Conservation (phyloP, 176 grass and related monocot genomes). For the Lolium perenne region DNA sequence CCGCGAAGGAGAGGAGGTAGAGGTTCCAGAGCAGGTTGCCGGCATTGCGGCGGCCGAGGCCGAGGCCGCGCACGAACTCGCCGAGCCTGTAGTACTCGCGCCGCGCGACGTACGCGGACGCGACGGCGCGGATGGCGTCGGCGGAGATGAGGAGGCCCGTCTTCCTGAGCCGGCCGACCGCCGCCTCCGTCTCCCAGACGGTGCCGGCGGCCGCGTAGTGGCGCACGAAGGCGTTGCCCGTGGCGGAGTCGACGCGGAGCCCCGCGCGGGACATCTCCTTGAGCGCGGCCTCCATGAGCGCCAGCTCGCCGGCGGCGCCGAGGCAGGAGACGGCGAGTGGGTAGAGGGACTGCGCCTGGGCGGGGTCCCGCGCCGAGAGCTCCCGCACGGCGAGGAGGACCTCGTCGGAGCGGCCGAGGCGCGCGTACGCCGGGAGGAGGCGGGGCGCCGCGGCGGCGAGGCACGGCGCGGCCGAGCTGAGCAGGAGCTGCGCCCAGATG, state of each 20-base stretch:
- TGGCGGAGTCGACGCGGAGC: constrained; percentile 61
- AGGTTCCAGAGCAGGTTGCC: constrained; percentile 90
- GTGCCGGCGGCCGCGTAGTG: constrained; percentile 69
- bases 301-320: constrained; percentile 63
- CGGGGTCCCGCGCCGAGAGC: constrained; percentile 47
- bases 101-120: constrained; percentile 62
- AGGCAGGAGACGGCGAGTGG: constrained; percentile 72
- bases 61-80: constrained; percentile 63
- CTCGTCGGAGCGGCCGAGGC: constrained; percentile 59
- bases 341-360: constrained; percentile 45
- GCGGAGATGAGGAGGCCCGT: constrained; percentile 60
- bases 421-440: constrained; percentile 66
- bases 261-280: constrained; percentile 60
- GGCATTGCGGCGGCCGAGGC: constrained; percentile 58
- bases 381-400: constrained; percentile 54
- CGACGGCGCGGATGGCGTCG: constrained; percentile 57
- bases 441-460: constrained; percentile 43
- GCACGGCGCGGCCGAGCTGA: constrained; percentile 62
- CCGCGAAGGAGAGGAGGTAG: constrained; percentile 82
- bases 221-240: constrained; percentile 74
- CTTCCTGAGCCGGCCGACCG: constrained; percentile 65
- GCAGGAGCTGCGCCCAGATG: constrained; percentile 76
- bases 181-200: constrained; percentile 75
- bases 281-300: constrained; percentile 65
- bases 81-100: constrained; percentile 79